Percentiles rank a stretch among this genome's conserved stretches.
Conservation (phyloP, 2,329 filamentous ascomycete species). For the Talaromyces sp. region DNA sequence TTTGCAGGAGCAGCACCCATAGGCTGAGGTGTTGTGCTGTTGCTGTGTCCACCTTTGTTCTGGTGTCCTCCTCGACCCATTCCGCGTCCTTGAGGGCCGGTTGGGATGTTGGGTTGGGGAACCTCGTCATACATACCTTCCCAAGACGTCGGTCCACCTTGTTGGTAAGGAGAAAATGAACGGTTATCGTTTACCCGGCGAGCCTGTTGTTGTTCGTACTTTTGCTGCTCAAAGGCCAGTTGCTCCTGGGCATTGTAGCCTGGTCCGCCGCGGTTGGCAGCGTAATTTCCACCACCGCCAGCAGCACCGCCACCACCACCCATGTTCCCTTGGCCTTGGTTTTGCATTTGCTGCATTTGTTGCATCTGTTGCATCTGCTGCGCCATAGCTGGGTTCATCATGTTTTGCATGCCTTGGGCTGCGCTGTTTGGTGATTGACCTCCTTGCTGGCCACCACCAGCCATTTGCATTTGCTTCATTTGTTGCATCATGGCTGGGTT, state of each 20-base stretch:
- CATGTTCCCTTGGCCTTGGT: slow-evolving; percentile 34
- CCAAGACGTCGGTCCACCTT: slow-evolving; percentile 76
- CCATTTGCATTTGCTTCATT: slow-evolving; percentile 57
- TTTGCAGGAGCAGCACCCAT: slow-evolving; percentile 62
- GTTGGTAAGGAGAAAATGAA: slow-evolving; percentile 38
- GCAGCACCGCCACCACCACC: slow-evolving; percentile 21
- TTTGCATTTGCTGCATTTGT: slow-evolving; percentile 53
- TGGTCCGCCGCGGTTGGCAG: slow-evolving; percentile 41
- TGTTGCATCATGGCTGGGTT: slow-evolving; percentile 73
- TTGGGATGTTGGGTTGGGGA: slow-evolving; percentile 67
- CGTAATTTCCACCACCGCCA: slow-evolving; percentile 28
- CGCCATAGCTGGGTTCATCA: slow-evolving; percentile 69
- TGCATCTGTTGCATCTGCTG: slow-evolving; percentile 65
- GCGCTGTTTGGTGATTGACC: slow-evolving; percentile 37
- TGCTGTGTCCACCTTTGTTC: slow-evolving; percentile 29
- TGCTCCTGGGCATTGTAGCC: slow-evolving; percentile 67
- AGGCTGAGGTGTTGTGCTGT: slow-evolving; percentile 38
- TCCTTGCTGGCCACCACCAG: slow-evolving; percentile 30
- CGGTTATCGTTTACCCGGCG: slow-evolving; percentile 46
- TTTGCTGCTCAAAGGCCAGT: slow-evolving; percentile 70
- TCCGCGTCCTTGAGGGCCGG: slow-evolving; percentile 44
- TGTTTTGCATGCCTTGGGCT: slow-evolving; percentile 52
- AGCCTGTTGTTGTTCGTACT: slow-evolving; percentile 66
- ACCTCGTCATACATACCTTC: slow-evolving; percentile 98
- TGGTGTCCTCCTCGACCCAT: slow-evolving; percentile 37